phyloP scores from a whole-genome alignment of 371 early-diverging fungal genomes.

The Apophysomyces ossiformis region DNA sequence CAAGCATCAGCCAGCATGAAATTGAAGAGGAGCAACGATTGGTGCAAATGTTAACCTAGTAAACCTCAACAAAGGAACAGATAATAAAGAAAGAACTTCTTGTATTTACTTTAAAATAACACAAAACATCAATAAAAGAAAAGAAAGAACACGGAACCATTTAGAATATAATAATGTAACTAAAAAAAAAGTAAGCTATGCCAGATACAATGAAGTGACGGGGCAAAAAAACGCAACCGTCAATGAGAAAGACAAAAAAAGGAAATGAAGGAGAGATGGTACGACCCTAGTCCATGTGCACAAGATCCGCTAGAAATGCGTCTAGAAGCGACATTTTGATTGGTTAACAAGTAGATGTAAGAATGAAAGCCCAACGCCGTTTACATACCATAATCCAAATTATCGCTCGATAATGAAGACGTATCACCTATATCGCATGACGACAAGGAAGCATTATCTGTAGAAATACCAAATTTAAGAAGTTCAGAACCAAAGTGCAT shows the following conservation, averaged over 20 bases:
- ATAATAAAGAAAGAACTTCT: not conserved
- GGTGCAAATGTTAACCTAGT: not conserved
- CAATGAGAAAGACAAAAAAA: no score
- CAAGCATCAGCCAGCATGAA: conserved; percentile 37
- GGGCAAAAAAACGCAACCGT: no score
- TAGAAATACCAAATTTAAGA: not conserved
- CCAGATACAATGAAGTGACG: no score
- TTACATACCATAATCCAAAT: not conserved
- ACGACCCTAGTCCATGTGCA: not conserved
- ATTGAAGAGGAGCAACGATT: conserved; percentile 42
- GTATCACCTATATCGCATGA: not conserved
- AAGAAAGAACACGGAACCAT: no score
- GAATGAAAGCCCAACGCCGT: no score
- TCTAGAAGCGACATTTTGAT: not conserved
- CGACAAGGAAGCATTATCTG: not conserved
- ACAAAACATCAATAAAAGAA: not conserved
- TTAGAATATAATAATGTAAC: no score
- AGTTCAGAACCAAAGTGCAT: conserved; percentile 2
- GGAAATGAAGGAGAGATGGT: not conserved
- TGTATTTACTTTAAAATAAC: not conserved
- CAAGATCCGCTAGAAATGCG: conserved; percentile 1
- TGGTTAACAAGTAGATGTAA: not conserved
- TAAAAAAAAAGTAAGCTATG: no score
- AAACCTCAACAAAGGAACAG: no score
- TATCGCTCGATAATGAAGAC: not conserved